phyloP scores from a whole-genome alignment of 306 rosid genomes.

The Geum urbanum region DNA sequence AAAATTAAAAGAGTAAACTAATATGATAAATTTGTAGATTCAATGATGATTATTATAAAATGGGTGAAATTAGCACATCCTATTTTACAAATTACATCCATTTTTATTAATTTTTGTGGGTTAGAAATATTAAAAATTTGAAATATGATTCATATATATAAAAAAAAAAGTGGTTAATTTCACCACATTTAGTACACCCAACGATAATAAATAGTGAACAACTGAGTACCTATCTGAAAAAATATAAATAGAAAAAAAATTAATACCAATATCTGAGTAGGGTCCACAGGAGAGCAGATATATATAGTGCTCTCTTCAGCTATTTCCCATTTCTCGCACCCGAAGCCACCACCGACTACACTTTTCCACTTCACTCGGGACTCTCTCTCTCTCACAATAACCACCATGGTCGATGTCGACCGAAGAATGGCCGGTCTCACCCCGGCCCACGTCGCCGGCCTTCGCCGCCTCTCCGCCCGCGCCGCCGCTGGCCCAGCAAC shows the following conservation, averaged over 20 bases:
- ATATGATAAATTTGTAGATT: too few relatives aligned
- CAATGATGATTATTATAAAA: too few relatives aligned
- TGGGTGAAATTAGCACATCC: too few relatives aligned
- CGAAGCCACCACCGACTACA: constrained; percentile 12
- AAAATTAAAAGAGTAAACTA: too few relatives aligned
- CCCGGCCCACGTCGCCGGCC: constrained; percentile 92
- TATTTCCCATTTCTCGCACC: constrained; percentile 10
- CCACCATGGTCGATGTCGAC: constrained; percentile 94
- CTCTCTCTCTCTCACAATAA: neutral
- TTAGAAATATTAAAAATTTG: too few relatives aligned
- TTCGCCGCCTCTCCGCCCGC: constrained; percentile 90
- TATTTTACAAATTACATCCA: too few relatives aligned
- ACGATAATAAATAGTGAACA: constrained; percentile 21
- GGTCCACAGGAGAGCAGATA: constrained; percentile 38
- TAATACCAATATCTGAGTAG: constrained; percentile 27
- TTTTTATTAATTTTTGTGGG: too few relatives aligned
- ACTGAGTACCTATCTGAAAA: neutral
- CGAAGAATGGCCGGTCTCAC: constrained; percentile 91
- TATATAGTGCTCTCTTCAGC: constrained; percentile 26
- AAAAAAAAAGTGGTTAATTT: too few relatives aligned
- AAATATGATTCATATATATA: too few relatives aligned
- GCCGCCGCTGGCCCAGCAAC: constrained; percentile 57
- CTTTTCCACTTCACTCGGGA: constrained; percentile 23
- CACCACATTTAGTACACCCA: neutral
- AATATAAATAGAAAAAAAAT: neutral